These are phyloP conservation scores for Russula sp. DNA, from an alignment of 768 basidiomycete genomes.

Conservation along the genomic window DNA sequence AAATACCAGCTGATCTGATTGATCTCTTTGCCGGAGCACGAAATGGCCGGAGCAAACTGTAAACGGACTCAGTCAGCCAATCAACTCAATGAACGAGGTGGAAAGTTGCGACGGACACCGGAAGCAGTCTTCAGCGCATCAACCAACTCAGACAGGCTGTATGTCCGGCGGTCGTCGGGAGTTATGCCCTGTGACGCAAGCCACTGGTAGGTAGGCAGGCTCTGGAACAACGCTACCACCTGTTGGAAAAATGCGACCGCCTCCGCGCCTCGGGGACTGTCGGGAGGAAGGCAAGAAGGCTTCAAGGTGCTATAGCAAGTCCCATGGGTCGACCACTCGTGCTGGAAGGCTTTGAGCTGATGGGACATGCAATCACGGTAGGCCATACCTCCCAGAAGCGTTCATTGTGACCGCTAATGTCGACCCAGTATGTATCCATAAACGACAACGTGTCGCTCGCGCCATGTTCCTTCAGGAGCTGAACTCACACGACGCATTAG, in stretches of 20 bases:
- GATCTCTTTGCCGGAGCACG: slow-evolving; percentile 36
- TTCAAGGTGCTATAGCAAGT: slow-evolving; percentile 54
- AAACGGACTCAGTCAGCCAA: neutral
- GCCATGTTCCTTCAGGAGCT: slow-evolving; percentile 54
- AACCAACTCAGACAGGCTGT: slow-evolving; percentile 46
- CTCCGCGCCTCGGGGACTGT: slow-evolving; percentile 57
- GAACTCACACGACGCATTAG: neutral
- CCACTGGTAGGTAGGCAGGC: slow-evolving; percentile 69
- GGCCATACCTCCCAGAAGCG: slow-evolving; percentile 58
- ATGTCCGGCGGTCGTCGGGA: slow-evolving; percentile 57
- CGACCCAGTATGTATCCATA: slow-evolving; percentile 61
- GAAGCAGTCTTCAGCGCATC: slow-evolving; percentile 48
- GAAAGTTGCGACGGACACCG: slow-evolving; percentile 34
- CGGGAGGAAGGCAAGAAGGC: slow-evolving; percentile 49
- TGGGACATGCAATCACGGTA: neutral
- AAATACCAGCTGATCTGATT: slow-evolving; percentile 54
- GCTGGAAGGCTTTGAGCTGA: slow-evolving; percentile 27
- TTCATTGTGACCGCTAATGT: slow-evolving; percentile 51
- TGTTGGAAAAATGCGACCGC: slow-evolving; percentile 60
- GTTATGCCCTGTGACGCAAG: slow-evolving; percentile 65
- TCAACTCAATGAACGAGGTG: slow-evolving; percentile 1
- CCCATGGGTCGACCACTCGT: slow-evolving; percentile 68
- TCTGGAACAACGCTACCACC: slow-evolving; percentile 55
- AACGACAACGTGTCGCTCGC: slow-evolving; percentile 50
- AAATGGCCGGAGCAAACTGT: slow-evolving; percentile 38